Conservation (phyloP, 164 flowering plant species). For the Annona cherimola region DNA sequence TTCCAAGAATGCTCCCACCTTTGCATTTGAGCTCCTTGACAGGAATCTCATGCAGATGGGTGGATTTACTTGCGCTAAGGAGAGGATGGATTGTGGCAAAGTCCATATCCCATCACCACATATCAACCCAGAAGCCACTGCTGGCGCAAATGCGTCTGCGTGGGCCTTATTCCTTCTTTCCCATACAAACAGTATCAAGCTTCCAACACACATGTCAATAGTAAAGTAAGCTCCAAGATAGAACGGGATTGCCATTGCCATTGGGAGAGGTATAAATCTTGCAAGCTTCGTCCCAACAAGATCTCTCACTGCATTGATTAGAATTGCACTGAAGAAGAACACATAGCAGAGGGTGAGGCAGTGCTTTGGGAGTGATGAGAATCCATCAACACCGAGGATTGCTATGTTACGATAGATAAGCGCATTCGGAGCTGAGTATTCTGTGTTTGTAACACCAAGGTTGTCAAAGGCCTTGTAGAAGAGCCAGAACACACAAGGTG, state of each 20-base stretch:
- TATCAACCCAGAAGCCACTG: conserved; percentile 57
- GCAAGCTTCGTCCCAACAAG: conserved; percentile 23
- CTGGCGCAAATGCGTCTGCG: conserved; percentile 48
- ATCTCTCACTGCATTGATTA: conserved; percentile 33
- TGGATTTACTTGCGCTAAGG: conserved; percentile 38
- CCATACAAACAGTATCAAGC: conserved; percentile 48
- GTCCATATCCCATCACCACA: conserved; percentile 62
- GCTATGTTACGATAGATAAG: conserved; percentile 46
- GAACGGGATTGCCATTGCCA: conserved; percentile 66
- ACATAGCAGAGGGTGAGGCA: conserved; percentile 40
- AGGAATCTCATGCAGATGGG: conserved; percentile 57
- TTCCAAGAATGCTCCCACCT: conserved; percentile 32
- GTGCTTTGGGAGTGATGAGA: conserved; percentile 40
- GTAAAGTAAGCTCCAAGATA: conserved; percentile 49
- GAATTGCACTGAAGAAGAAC: conserved; percentile 39
- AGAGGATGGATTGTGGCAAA: conserved; percentile 44
- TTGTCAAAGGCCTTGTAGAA: conserved; percentile 45
- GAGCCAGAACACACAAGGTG: conserved; percentile 61
- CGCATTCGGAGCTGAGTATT: conserved; percentile 47
- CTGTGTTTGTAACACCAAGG: conserved; percentile 27
- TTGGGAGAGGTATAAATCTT: conserved; percentile 45
- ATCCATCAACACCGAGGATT: conserved; percentile 50
- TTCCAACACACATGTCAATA: conserved; percentile 57
- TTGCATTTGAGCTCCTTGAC: conserved; percentile 26
- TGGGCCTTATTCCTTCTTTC: conserved; percentile 33